Conservation (phyloP, 768 basidiomycete species). For the Tulasnella calospora region DNA sequence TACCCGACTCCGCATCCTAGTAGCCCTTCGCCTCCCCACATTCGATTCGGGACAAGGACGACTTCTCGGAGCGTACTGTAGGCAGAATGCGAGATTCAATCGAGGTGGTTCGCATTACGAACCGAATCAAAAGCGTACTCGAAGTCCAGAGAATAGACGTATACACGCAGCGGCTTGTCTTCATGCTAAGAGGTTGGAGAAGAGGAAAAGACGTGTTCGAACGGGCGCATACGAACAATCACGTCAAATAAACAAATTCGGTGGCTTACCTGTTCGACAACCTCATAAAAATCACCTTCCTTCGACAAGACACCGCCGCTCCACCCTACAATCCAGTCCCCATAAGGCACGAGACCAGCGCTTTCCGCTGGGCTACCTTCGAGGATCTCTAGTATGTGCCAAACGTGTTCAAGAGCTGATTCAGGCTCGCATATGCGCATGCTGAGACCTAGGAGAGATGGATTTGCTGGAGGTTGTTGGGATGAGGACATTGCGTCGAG, state of each 20-base stretch:
- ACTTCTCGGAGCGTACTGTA: slow-evolving; percentile 84
- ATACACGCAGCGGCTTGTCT: slow-evolving; percentile 88
- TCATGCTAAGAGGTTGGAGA: slow-evolving; percentile 56
- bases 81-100: slow-evolving; percentile 18
- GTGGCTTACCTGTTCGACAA: slow-evolving; percentile 76
- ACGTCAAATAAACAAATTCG: background rate
- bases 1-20: slow-evolving; percentile 95
- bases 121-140: slow-evolving; percentile 55
- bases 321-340: slow-evolving; percentile 80
- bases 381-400: slow-evolving; percentile 96
- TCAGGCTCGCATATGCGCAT: slow-evolving; percentile 92
- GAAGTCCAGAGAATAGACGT: slow-evolving; percentile 95
- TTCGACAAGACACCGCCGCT: slow-evolving; percentile 85
- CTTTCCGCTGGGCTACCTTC: slow-evolving; percentile 96
- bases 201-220: background rate
- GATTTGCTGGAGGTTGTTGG: slow-evolving; percentile 44
- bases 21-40: slow-evolving; percentile 96
- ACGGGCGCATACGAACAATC: background rate
- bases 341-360: slow-evolving; percentile 90
- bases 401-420: slow-evolving; percentile 84
- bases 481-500: slow-evolving; percentile 39
- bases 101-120: background rate
- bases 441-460: slow-evolving; percentile 88
- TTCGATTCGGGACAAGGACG: slow-evolving; percentile 88
- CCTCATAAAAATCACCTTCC: slow-evolving; percentile 93